These are phyloP conservation scores for Aspergillus vadensis DNA, from an alignment of 2,329 filamentous ascomycete genomes.

Conservation along the genomic window DNA sequence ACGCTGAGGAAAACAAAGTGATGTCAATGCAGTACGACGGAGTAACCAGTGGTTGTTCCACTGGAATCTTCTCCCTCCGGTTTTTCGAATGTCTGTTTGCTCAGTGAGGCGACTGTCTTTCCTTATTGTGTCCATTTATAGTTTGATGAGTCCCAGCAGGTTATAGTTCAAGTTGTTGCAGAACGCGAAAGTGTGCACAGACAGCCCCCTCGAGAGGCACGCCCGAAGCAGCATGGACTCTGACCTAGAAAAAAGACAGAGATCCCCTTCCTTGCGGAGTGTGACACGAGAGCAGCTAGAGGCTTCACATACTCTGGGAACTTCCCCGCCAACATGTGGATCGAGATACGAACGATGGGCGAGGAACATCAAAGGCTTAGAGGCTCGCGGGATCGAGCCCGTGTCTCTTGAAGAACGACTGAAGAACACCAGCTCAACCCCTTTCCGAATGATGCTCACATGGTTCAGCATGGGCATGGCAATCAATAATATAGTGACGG, in stretches of 20 bases:
- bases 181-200: background rate
- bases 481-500: slow-evolving; percentile 45
- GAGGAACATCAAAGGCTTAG: slow-evolving; percentile 27
- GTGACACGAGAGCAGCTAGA: slow-evolving; percentile 26
- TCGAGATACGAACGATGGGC: slow-evolving; percentile 29
- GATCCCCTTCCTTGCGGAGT: slow-evolving; percentile 28
- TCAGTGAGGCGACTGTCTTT: background rate
- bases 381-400: slow-evolving; percentile 31
- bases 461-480: slow-evolving; percentile 46
- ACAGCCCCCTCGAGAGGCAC: background rate
- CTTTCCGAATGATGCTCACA: slow-evolving; percentile 37
- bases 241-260: slow-evolving; percentile 31
- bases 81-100: slow-evolving; percentile 16
- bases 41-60: slow-evolving; percentile 4
- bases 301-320: slow-evolving; percentile 9
- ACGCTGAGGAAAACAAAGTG: slow-evolving; percentile 17
- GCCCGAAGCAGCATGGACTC: slow-evolving; percentile 16
- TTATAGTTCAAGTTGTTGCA: slow-evolving; percentile 4
- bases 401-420: slow-evolving; percentile 33
- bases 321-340: slow-evolving; percentile 10
- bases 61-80: slow-evolving; percentile 12
- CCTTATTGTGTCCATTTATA: background rate
- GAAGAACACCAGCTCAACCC: slow-evolving; percentile 25
- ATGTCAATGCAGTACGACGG: slow-evolving; percentile 19
- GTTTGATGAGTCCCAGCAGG: background rate